Conservation (phyloP, 2,329 filamentous ascomycete genomes). For the Clonostachys solani region DNA sequence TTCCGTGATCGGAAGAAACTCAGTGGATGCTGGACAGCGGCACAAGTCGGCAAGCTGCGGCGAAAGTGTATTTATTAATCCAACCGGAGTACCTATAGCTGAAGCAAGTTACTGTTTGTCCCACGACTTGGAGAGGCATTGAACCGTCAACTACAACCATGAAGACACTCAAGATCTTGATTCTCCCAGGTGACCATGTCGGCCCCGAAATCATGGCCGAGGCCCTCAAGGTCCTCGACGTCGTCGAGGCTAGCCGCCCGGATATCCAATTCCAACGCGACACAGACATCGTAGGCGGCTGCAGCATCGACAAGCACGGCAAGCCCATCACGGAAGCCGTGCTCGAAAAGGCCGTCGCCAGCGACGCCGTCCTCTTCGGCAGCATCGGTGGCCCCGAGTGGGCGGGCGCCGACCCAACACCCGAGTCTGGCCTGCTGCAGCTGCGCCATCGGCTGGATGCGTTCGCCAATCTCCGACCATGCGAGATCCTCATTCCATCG, state of each 20-base stretch:
- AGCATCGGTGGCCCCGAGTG: conserved; percentile 41
- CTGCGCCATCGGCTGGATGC: conserved; percentile 34
- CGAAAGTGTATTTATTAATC: too few species aligned
- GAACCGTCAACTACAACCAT: too few species aligned
- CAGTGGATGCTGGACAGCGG: too few species aligned
- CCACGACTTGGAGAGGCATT: too few species aligned
- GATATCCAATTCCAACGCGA: conserved; percentile 18
- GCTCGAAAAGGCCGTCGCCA: conserved; percentile 29
- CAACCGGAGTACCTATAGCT: too few species aligned
- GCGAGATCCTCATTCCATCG: conserved; percentile 36
- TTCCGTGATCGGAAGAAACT: too few species aligned
- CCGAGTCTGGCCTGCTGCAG: conserved; percentile 32
- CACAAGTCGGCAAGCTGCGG: too few species aligned
- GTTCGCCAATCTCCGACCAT: conserved; percentile 46
- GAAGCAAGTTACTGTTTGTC: too few species aligned
- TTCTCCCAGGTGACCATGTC: conserved; percentile 40
- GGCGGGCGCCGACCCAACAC: conserved; percentile 31
- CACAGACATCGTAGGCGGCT: conserved; percentile 11
- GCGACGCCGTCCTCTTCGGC: conserved; percentile 41
- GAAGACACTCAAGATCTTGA: conserved; percentile 24
- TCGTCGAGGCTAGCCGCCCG: conserved; percentile 24
- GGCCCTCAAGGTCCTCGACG: conserved; percentile 39
- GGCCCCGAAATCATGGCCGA: conserved; percentile 41
- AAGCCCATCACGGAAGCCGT: conserved; percentile 36
- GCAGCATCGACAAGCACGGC: conserved; percentile 27